Evolutionary conservation across 2,329 filamentous ascomycete species (phyloP).

Genomic region (Xylariales sp.): DNA sequence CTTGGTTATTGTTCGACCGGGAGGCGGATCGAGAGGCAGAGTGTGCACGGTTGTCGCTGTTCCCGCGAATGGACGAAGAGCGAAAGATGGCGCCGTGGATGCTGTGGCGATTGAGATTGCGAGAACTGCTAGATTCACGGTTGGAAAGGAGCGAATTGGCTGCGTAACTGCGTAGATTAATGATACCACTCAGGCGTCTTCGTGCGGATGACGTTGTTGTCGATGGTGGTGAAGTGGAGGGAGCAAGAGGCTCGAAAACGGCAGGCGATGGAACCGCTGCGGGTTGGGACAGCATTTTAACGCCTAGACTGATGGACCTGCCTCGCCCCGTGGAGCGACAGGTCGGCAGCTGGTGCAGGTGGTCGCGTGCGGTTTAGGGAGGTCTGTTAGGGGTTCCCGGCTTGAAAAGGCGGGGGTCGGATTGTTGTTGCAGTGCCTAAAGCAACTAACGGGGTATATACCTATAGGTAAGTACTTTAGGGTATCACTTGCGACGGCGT

Average conservation of each 20-base stretch:
- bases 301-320: slow-evolving; percentile 22
- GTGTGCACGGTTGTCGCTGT: slow-evolving; percentile 22
- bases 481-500: neutral
- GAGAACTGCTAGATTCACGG: slow-evolving; percentile 42
- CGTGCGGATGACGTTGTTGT: slow-evolving; percentile 43
- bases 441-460: neutral
- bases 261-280: slow-evolving; percentile 46
- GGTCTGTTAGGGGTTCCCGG: slow-evolving; percentile 5
- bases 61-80: slow-evolving; percentile 33
- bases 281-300: slow-evolving; percentile 49
- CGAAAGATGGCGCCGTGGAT: slow-evolving; percentile 39
- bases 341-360: slow-evolving; percentile 10
- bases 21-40: slow-evolving; percentile 19
- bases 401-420: slow-evolving; percentile 3
- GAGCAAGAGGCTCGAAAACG: slow-evolving; percentile 46
- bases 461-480: too few relatives aligned
- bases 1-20: slow-evolving; percentile 21
- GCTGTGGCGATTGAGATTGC: slow-evolving; percentile 39
- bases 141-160: slow-evolving; percentile 38
- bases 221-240: slow-evolving; percentile 35
- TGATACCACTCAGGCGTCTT: slow-evolving; percentile 47
- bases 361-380: slow-evolving; percentile 31
- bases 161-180: slow-evolving; percentile 46
- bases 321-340: slow-evolving; percentile 24
- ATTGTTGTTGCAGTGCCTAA: slow-evolving; percentile 11